These are phyloP conservation scores for Chlamydomonas reinhardtii DNA, from an alignment of 163 green algal species.

Conservation along the genomic window DNA sequence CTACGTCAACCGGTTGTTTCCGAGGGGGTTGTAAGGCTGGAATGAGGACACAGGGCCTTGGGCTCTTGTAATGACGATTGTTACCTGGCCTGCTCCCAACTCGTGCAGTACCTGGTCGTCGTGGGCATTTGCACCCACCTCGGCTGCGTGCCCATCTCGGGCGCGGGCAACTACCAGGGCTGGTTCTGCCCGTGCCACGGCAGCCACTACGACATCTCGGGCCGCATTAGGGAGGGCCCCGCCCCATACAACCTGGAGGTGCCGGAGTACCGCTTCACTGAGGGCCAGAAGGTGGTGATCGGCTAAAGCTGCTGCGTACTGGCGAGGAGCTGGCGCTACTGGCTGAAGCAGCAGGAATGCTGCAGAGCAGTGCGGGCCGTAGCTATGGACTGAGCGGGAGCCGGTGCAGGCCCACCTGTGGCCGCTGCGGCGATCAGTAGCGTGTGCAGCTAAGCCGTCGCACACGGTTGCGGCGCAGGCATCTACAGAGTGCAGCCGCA, in stretches of 20 bases:
- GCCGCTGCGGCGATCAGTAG: no score
- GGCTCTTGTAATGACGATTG: no score
- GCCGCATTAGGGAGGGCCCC: conserved; percentile 95
- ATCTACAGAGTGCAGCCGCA: no score
- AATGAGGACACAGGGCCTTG: no score
- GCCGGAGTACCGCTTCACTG: conserved; percentile 94
- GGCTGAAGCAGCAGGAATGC: no score
- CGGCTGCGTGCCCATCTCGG: conserved; percentile 98
- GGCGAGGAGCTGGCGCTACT: background rate
- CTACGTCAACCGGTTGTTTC: no score
- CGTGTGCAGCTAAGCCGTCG: no score
- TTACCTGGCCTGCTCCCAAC: no score
- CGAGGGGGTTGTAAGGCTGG: no score
- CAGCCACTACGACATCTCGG: conserved; percentile 97
- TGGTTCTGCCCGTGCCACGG: conserved; percentile 99
- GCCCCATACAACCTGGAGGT: conserved; percentile 99
- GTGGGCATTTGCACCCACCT: conserved; percentile 99
- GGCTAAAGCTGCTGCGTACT: conserved; percentile 68
- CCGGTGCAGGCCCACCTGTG: no score
- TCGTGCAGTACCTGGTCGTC: conserved; percentile 95
- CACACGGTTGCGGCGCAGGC: no score
- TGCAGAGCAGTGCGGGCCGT: background rate
- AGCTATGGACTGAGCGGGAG: no score
- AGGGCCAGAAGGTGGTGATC: conserved; percentile 88
- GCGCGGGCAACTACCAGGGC: conserved; percentile 98